A percentile compares a stretch with the other conserved stretches of the same genome.
Conservation (phyloP, 768 basidiomycete genomes). For the Nidula microcarpa region DNA sequence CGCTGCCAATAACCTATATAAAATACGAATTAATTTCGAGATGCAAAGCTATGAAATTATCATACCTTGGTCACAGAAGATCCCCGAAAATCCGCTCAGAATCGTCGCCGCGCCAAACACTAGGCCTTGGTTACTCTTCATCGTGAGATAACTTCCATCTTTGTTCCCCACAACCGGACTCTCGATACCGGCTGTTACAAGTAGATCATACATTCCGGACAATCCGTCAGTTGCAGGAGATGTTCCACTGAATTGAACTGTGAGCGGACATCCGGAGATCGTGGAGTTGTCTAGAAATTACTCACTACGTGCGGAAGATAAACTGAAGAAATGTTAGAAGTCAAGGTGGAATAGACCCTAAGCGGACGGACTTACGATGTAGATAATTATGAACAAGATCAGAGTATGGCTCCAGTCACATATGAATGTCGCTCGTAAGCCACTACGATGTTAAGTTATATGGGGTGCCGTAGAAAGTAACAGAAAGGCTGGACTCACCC, state of each 20-base stretch:
- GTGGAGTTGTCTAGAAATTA: neutral
- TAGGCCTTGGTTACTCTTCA: conserved; percentile 47
- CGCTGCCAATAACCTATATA: conserved; percentile 50
- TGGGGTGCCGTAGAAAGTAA: neutral
- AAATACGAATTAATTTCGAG: neutral
- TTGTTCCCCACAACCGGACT: conserved; percentile 46
- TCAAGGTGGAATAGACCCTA: conserved; percentile 3
- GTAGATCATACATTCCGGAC: conserved; percentile 40
- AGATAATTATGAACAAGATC: conserved; percentile 38
- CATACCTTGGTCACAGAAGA: conserved; percentile 41
- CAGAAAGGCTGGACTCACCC: conserved; percentile 10
- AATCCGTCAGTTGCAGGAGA: conserved; percentile 34
- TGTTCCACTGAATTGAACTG: conserved; percentile 20
- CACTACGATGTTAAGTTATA: conserved; percentile 12
- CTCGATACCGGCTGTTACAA: conserved; percentile 39
- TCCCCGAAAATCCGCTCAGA: conserved; percentile 39
- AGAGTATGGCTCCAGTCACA: conserved; percentile 42
- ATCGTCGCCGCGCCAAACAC: conserved; percentile 37
- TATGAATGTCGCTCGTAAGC: conserved; percentile 41
- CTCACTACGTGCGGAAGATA: conserved; percentile 26
- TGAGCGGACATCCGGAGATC: no score
- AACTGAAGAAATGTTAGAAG: conserved; percentile 11
- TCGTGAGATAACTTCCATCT: conserved; percentile 51
- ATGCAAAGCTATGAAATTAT: neutral
- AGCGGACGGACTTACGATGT: conserved; percentile 18